phyloP scores from a whole-genome alignment of 2,329 filamentous ascomycete species.

The Colletotrichum lentis region DNA sequence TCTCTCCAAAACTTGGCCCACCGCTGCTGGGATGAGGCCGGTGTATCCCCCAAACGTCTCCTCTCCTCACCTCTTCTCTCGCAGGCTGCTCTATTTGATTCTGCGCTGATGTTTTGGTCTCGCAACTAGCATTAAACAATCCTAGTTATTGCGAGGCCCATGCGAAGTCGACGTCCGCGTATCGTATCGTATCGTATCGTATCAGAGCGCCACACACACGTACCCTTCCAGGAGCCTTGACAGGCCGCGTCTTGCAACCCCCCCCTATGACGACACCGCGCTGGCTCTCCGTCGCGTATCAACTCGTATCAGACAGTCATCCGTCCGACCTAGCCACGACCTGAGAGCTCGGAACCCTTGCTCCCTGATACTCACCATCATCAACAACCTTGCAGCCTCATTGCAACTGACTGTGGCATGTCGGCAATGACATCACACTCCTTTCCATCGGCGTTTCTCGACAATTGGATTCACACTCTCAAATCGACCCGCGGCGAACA shows the following conservation, averaged over 20 bases:
- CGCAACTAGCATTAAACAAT: constrained; percentile 30
- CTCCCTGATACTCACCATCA: constrained; percentile 26
- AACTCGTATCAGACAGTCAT: constrained; percentile 13
- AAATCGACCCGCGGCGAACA: constrained; percentile 46
- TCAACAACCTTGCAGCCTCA: constrained; percentile 1
- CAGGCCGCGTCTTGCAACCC: constrained; percentile 12
- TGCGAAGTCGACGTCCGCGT: constrained; percentile 23
- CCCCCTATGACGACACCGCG: constrained; percentile 30
- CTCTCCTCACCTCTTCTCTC: background rate
- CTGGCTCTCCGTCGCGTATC: background rate
- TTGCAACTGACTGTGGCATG: constrained; percentile 7
- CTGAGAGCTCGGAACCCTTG: constrained; percentile 10
- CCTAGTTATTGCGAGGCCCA: constrained; percentile 23
- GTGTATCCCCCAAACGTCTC: constrained; percentile 5
- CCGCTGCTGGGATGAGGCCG: constrained; percentile 24
- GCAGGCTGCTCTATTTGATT: constrained; percentile 4
- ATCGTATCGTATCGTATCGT: no score
- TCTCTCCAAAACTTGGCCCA: constrained; percentile 13
- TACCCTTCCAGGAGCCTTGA: constrained; percentile 8
- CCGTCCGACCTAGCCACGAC: constrained; percentile 5
- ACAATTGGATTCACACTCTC: constrained; percentile 46
- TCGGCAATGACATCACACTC: constrained; percentile 33
- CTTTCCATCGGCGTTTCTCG: constrained; percentile 51
- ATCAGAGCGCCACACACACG: constrained; percentile 13
- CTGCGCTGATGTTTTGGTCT: constrained; percentile 21